Base-by-base conservation (phyloP, 805 yeast species). In the Scheffersomyces ergatensis region DNA sequence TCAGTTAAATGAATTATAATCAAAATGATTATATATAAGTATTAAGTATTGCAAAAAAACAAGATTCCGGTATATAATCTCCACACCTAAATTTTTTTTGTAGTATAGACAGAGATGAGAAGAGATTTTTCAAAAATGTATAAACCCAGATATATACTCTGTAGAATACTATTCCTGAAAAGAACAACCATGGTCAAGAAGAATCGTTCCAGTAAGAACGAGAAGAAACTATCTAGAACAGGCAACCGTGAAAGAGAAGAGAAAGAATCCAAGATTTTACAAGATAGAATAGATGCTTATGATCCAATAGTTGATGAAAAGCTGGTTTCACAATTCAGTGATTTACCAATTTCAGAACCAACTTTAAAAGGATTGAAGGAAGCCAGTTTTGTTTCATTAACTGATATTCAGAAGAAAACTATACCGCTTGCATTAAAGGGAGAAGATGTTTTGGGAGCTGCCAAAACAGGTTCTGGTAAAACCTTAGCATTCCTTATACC, bases 381-480 rank as follows among this genome's bases (percentile, higher is more conserved):
- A 40, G 74, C 95, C n/a, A 84, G 88, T 38, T 93, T 84, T 59
- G 72, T 85, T 1, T 74, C 80, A 9, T 62, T 90, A 68, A 93
- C 99, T 0, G 96, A 86, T 33, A 87, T 93, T 43, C 99, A 93
- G 55, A 78, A 75, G 45, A 80, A 80, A 36, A 72, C 96, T 5
- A 85, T 93, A 20, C 85, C 95, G 0, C 64, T 75, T 12, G 80
- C 93, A 0, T 65, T 93, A 45, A 82, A 85, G 51, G 92, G 93
- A 0, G 67, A 74, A 24, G 97, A 89, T 65, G 60, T 90, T 2
- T 70, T 90, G 51, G 96, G 89, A 11, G 90, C 96, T 16, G 97
- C 97, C 16, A 79, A 80, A 51, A 89, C 97, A 0, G 92, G 92
- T 2, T 85, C 95, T 3, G 97, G 97, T 17, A 89, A 89, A 56